Evolutionary conservation across 352 stramenopile genomes (phyloP).

Genomic region (Pseudoperonospora humuli): DNA sequence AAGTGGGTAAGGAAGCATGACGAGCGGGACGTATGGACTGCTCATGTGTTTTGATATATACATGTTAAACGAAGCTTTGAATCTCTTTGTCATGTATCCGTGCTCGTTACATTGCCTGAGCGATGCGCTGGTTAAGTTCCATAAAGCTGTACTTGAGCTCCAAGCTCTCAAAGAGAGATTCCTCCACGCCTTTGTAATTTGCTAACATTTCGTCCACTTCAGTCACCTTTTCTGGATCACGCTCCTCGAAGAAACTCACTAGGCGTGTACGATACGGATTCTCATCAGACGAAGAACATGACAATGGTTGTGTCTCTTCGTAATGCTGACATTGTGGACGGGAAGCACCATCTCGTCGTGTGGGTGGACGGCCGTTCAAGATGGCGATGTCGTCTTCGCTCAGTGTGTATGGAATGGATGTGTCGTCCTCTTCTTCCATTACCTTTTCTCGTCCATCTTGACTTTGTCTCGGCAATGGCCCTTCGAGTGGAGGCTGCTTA

Average conservation of each 20-base stretch:
- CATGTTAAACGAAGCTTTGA: background rate
- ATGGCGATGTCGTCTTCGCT: conserved; percentile 62
- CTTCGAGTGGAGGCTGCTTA: background rate
- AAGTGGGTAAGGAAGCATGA: background rate
- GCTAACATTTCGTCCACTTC: conserved; percentile 74
- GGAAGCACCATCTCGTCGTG: background rate
- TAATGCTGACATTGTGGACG: conserved; percentile 1
- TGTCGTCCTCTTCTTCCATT: conserved; percentile 14
- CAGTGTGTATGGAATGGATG: conserved; percentile 48
- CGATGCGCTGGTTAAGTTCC: conserved; percentile 43
- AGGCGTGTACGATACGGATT: conserved; percentile 47
- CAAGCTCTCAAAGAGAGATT: conserved; percentile 69
- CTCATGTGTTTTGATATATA: no score
- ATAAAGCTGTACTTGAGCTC: conserved; percentile 82
- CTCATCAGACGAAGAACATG: conserved; percentile 5
- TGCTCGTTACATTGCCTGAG: conserved; percentile 24
- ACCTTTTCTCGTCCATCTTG: conserved; percentile 3
- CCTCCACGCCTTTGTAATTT: conserved; percentile 66
- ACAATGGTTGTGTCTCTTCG: conserved; percentile 8
- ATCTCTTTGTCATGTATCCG: conserved; percentile 3
- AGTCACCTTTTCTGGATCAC: conserved; percentile 51
- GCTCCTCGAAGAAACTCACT: conserved; percentile 51
- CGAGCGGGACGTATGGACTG: background rate
- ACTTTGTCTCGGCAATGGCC: background rate
- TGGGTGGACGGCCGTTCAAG: conserved; percentile 39